Conservation (phyloP, 768 basidiomycete genomes). For the Pulveroboletus sp. region DNA sequence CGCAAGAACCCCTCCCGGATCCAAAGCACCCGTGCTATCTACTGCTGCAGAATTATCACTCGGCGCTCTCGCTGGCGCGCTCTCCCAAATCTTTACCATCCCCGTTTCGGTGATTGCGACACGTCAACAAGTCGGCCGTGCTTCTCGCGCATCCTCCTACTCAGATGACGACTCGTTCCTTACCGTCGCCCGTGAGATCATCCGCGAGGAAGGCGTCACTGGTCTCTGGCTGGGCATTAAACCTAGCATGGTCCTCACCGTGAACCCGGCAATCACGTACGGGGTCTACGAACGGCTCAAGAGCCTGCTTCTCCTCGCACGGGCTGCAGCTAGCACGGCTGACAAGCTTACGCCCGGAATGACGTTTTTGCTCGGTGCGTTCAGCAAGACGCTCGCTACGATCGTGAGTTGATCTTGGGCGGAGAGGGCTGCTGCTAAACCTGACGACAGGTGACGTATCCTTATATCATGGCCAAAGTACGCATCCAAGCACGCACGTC, state of each 20-base stretch:
- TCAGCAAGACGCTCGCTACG: slow-evolving; percentile 94
- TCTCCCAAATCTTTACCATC: slow-evolving; percentile 98
- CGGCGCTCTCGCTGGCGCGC: slow-evolving; percentile 88
- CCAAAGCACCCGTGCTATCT: slow-evolving; percentile 60
- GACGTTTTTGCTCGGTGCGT: slow-evolving; percentile 84
- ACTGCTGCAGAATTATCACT: slow-evolving; percentile 81
- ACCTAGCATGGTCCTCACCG: slow-evolving; percentile 91
- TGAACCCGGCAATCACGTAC: slow-evolving; percentile 97
- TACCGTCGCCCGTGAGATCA: slow-evolving; percentile 78
- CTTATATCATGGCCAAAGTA: slow-evolving; percentile 96
- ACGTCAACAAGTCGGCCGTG: slow-evolving; percentile 84
- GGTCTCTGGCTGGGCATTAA: slow-evolving; percentile 93
- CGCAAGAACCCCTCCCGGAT: slow-evolving; percentile 55
- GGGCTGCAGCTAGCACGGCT: slow-evolving; percentile 39
- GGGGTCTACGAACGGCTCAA: slow-evolving; percentile 94
- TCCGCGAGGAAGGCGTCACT: slow-evolving; percentile 81
- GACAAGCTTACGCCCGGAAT: slow-evolving; percentile 73
- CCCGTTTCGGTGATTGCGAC: slow-evolving; percentile 98
- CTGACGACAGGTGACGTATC: slow-evolving; percentile 76
- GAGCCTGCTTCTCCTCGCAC: slow-evolving; percentile 59
- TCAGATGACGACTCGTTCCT: slow-evolving; percentile 67
- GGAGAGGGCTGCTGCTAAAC: too few relatives aligned
- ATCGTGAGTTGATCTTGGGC: slow-evolving; percentile 52
- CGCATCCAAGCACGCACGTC: slow-evolving; percentile 84
- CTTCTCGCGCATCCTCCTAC: slow-evolving; percentile 7